A percentile compares a stretch with the other conserved stretches of the same genome.
These are phyloP conservation scores for Colletotrichum sp. DNA, from an alignment of 2,329 filamentous ascomycete genomes.

Conservation along the genomic window DNA sequence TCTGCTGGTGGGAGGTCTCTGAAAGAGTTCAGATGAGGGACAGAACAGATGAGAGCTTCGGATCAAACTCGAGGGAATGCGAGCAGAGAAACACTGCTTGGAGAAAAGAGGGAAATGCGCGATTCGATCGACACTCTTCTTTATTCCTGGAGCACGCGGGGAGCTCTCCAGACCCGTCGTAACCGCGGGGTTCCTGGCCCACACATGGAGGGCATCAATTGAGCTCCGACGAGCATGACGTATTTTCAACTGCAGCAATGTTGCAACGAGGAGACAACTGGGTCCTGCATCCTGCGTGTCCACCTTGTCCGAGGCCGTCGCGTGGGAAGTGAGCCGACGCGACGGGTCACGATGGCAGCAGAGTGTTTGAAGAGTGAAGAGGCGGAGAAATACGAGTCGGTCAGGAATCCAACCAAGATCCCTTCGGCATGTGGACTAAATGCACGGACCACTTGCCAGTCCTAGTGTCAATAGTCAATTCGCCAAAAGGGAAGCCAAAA, in stretches of 20 bases:
- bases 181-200: constrained; percentile 7
- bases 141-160: background rate
- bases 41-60: background rate
- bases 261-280: background rate
- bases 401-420: background rate
- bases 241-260: background rate
- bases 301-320: background rate
- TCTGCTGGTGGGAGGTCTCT: background rate
- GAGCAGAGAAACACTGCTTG: background rate
- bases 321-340: background rate
- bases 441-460: background rate
- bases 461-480: background rate
- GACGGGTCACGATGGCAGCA: background rate
- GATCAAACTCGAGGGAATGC: background rate
- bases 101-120: background rate
- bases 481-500: background rate
- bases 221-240: background rate
- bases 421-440: background rate
- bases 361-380: background rate
- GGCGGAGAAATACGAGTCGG: constrained; percentile 11
- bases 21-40: background rate
- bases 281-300: background rate
- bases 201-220: background rate
- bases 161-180: background rate
- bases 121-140: background rate